phyloP scores from a whole-genome alignment of 768 basidiomycete species.

The Lyophyllum semitale region DNA sequence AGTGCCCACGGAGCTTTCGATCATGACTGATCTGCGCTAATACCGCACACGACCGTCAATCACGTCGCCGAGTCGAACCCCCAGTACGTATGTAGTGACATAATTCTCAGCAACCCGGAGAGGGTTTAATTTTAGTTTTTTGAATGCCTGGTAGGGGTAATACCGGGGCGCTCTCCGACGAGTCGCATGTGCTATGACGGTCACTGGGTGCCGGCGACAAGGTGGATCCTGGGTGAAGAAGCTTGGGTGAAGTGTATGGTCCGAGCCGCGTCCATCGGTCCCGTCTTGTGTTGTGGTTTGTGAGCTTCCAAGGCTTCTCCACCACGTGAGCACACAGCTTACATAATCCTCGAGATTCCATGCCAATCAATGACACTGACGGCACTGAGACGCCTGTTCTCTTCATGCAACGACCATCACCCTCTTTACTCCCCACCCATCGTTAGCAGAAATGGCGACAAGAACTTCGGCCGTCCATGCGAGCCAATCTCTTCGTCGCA shows the following conservation, averaged over 20 bases:
- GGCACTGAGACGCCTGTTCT: neutral
- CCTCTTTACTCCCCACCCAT: neutral
- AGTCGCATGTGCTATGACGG: too few species aligned
- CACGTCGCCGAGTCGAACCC: too few species aligned
- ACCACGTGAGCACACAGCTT: constrained; percentile 2
- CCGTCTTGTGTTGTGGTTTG: neutral
- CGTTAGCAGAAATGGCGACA: constrained; percentile 3
- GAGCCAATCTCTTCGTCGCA: constrained; percentile 22
- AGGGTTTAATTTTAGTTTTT: too few species aligned
- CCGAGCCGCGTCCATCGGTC: too few species aligned
- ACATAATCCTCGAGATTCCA: too few species aligned
- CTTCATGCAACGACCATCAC: constrained; percentile 6
- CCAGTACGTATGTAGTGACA: too few species aligned
- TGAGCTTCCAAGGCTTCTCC: neutral
- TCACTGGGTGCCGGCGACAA: too few species aligned
- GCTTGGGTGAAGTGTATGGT: too few species aligned
- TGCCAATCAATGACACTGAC: neutral
- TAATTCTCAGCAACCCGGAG: too few species aligned
- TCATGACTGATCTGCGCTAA: neutral
- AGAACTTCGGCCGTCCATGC: constrained; percentile 2
- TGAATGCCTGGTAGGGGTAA: too few species aligned
- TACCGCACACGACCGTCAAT: neutral
- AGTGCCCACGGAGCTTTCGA: neutral
- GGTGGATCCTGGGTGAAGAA: too few species aligned
- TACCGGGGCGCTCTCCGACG: too few species aligned